Base-by-base conservation (phyloP, 2,329 filamentous ascomycete species). In the Calonectria pseudoreteaudii region DNA sequence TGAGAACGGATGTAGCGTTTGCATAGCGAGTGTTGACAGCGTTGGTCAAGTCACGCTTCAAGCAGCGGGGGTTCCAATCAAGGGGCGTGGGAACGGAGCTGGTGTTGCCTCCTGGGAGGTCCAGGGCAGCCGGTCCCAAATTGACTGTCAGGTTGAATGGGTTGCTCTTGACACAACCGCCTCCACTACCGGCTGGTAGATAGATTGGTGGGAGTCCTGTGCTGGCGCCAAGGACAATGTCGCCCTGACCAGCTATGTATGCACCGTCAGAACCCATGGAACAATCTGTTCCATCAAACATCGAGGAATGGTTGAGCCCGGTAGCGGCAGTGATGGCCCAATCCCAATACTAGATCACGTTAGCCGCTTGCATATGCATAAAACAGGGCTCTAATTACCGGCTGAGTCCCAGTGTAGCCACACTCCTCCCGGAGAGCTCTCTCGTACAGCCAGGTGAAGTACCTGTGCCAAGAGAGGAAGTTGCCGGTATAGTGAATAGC, bases 131-230 rank as follows among this genome's bases (percentile, higher is more conserved):
- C 18, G 86, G 86, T 0, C 86, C 86, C 2, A 87, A 79, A 69
- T 85, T 86, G 68, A 87, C 83, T 1, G 73, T 81, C 79, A 86
- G 83, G 75, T 86, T 81, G 41, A 91, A 86, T 2, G 90, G 90
- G 0, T 90, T 90, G 0, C 82, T 84, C 18, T 80, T 84, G 3
- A 92, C 84, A 78, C 90, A 91, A 30, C 90, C 91, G 49, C 91
- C 90, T 5, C 91, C 91, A 3, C 83, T 84, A 9, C 89, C 90
- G 0, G 88, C 83, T 0, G 88, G 86, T 13, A 88, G 31, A 34
- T 62, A 62, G n/a, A 69, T 62, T 11, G 67, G 67, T 2, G 67
- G 67, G 1, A 69, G 41, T 1, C 78, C 77, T 38, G 75, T 85
- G 16, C 74, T 74, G 52, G 76, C 76, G 34, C 77, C 85, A 16